Percentiles rank a stretch among this genome's conserved stretches.
These are phyloP conservation scores for Trichomonascus vanleenenianus DNA, from an alignment of 805 yeast genomes.

Conservation along the genomic window DNA sequence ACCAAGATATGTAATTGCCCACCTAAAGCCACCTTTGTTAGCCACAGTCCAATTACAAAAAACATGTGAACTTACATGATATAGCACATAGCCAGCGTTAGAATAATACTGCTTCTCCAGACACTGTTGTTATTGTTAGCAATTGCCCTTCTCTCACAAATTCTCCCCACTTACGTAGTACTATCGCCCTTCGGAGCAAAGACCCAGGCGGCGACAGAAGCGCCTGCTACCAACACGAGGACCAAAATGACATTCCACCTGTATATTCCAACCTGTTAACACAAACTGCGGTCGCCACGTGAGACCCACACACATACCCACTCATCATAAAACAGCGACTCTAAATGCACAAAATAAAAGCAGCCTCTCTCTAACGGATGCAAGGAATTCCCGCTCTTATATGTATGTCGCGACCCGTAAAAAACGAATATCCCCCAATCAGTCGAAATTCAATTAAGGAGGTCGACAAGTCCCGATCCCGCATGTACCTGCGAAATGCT, in stretches of 20 bases:
- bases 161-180: constrained; percentile 54
- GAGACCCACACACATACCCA: constrained; percentile 35
- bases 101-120: constrained; percentile 64
- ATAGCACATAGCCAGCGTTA: constrained; percentile 69
- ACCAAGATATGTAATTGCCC: constrained; percentile 80
- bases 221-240: constrained; percentile 47
- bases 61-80: constrained; percentile 48
- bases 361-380: no score
- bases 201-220: constrained; percentile 68
- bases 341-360: no score
- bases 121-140: constrained; percentile 19
- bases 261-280: constrained; percentile 4
- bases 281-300: no score
- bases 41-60: background rate
- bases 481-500: no score
- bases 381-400: no score
- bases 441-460: no score
- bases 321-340: constrained; percentile 30
- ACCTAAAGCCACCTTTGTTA: constrained; percentile 22
- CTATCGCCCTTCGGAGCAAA: constrained; percentile 74
- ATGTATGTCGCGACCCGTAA: no score
- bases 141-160: background rate
- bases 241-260: constrained; percentile 68
- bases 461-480: no score
- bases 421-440: no score